Evolutionary conservation across 208 protist species (phyloP), one percentile per base, ranked within the genome.

Genomic region (Trypanosoma rangeli): DNA sequence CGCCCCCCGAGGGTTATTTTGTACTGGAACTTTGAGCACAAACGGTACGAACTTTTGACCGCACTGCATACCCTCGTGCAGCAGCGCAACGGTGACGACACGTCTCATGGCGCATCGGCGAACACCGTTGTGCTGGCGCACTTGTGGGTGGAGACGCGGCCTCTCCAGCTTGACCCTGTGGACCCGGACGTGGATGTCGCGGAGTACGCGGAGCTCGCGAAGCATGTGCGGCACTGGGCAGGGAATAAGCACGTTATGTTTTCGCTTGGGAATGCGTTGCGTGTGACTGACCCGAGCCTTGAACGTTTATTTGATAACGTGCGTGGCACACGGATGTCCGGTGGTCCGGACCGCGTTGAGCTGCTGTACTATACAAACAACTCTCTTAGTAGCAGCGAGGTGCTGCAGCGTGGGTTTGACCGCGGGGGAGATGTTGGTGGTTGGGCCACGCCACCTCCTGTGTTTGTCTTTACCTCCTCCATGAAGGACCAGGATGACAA

Each of bases 361-460:
- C 70, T 93, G n/a, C 80, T 93, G 35, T 93, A 82, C 72, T 93
- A 93, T 76, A 87, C 78, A 46, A 90, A 90, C 73, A 93, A 93
- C 57, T 79, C 78, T 20, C 85, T 82, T 77, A 42, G 58, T 28
- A 69, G 70, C 35, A 58, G 66, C 0, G 79, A 89, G 3, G 84
- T 85, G 20, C 29, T 93, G 62, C 72, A 79, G 72, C 79, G 69
- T 35, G 87, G 87, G 44, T 93, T 93, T 65, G 31, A 64, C 18
- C 44, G 29, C 18, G 49, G 49, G n/a, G 22, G 49, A 39, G 55
- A 35, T 44, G 16, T 12, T 9, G 28, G 66, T 61, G 7, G 53
- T 46, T 22, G 42, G 22, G 12, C 48, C 10, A 44, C 31, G 29
- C 5, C 35, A 44, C 49, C 53, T 8, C 68, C 76, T 29, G 69